Evolutionary conservation across 805 yeast genomes (phyloP).

Genomic region (Candida oleophila): DNA sequence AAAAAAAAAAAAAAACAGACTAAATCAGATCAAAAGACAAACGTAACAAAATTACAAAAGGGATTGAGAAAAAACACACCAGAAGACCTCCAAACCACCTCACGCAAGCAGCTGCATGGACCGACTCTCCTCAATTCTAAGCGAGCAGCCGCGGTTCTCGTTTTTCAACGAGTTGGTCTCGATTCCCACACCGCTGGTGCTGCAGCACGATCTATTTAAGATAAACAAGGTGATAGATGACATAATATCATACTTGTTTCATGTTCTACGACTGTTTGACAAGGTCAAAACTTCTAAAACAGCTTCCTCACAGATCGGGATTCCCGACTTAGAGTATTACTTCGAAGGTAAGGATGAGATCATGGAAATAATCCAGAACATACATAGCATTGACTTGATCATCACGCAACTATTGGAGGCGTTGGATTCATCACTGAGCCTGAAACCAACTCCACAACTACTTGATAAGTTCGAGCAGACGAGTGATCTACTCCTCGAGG

Average conservation of each 20-base stretch:
- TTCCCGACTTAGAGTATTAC: slow-evolving; percentile 21
- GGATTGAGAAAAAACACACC: background rate
- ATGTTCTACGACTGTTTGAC: slow-evolving; percentile 15
- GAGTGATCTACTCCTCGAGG: slow-evolving; percentile 25
- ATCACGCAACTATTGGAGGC: slow-evolving; percentile 18
- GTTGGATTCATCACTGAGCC: slow-evolving; percentile 6
- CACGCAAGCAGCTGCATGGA: background rate
- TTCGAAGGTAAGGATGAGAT: slow-evolving; percentile 22
- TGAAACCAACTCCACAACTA: slow-evolving; percentile 11
- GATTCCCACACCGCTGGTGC: slow-evolving; percentile 15
- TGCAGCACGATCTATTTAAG: slow-evolving; percentile 24
- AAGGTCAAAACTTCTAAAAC: slow-evolving; percentile 6
- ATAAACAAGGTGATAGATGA: slow-evolving; percentile 28
- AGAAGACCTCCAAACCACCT: background rate
- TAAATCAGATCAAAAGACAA: background rate
- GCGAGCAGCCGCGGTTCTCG: slow-evolving; percentile 18
- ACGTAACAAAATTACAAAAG: background rate
- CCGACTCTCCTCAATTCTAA: slow-evolving; percentile 17
- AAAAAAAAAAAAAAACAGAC: too few relatives aligned
- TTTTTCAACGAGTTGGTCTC: slow-evolving; percentile 21
- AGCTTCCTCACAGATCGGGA: background rate
- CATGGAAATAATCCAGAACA: slow-evolving; percentile 15
- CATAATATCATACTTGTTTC: slow-evolving; percentile 22
- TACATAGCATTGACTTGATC: slow-evolving; percentile 24
- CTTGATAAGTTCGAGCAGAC: slow-evolving; percentile 24